Conservation (phyloP, 2,329 filamentous ascomycete species). For the Cytospora schulzeri region DNA sequence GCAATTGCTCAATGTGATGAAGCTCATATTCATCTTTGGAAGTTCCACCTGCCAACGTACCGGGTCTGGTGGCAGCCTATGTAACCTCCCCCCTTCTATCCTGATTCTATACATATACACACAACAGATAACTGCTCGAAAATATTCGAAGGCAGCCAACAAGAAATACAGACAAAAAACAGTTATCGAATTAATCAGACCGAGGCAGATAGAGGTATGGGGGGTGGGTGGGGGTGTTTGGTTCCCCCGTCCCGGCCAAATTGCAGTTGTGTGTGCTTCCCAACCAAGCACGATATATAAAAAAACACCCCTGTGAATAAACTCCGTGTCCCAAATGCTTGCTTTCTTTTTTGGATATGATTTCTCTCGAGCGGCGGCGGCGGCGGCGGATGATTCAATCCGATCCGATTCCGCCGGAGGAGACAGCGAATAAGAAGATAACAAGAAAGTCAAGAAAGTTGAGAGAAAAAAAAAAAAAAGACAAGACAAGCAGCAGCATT, state of each 20-base stretch:
- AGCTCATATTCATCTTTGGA: neutral
- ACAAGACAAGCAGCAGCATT: neutral
- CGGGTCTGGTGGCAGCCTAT: neutral
- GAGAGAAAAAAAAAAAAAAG: neutral
- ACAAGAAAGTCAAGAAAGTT: neutral
- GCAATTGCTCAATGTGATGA: neutral
- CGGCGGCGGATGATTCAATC: too few relatives aligned
- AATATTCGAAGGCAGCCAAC: neutral
- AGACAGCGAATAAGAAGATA: neutral
- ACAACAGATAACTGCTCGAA: conserved; percentile 2
- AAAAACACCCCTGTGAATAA: neutral
- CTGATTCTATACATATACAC: neutral
- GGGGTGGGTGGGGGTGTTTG: neutral
- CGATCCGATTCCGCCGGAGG: neutral
- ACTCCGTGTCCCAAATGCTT: conserved; percentile 17
- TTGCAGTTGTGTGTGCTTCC: neutral
- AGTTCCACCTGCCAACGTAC: conserved; percentile 7
- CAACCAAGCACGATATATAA: neutral
- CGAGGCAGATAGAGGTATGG: neutral
- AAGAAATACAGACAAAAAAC: neutral
- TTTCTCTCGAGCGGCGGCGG: neutral
- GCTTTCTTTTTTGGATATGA: neutral
- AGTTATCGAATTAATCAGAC: neutral
- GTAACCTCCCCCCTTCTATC: conserved; percentile 4
- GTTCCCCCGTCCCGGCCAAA: too few relatives aligned